A percentile compares a stretch with the other conserved stretches of the same genome.
Evolutionary conservation across 257 asterid genomes (phyloP).

Genomic region (Solanum appendiculatum): DNA sequence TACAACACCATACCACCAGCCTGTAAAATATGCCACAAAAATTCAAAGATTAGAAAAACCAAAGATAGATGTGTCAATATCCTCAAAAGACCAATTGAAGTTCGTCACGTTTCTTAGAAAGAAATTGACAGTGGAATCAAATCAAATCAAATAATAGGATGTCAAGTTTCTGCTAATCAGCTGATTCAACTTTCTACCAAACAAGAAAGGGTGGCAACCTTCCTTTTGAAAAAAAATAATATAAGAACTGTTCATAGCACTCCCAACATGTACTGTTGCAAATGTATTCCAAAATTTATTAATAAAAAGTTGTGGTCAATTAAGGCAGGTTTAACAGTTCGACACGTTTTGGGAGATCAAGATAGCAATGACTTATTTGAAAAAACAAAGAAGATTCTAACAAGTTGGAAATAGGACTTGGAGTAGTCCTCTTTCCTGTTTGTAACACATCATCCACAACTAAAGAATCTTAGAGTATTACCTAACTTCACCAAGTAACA

Average conservation of each 20-base stretch:
- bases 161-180: neutral
- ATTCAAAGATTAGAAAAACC: slow-evolving; percentile 7
- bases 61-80: slow-evolving; percentile 18
- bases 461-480: neutral
- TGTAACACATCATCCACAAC: neutral
- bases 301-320: slow-evolving; percentile 16
- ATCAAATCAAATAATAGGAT: slow-evolving; percentile 1
- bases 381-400: neutral
- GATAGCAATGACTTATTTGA: neutral
- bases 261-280: neutral
- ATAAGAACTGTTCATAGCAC: neutral
- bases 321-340: slow-evolving; percentile 6
- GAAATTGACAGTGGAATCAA: neutral
- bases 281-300: neutral
- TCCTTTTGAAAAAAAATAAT: neutral
- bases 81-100: slow-evolving; percentile 3
- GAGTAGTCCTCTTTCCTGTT: neutral
- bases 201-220: slow-evolving; percentile 17
- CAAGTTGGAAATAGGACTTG: neutral
- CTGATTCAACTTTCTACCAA: slow-evolving; percentile 15
- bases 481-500: neutral
- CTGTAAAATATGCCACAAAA: slow-evolving; percentile 30
- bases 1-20: slow-evolving; percentile 97
- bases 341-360: slow-evolving; percentile 1
- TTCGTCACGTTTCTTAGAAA: neutral